Evolutionary conservation across 2,329 filamentous ascomycete genomes (phyloP), one percentile per base, ranked within the genome.

Genomic region (Tolypocladium amazonense): DNA sequence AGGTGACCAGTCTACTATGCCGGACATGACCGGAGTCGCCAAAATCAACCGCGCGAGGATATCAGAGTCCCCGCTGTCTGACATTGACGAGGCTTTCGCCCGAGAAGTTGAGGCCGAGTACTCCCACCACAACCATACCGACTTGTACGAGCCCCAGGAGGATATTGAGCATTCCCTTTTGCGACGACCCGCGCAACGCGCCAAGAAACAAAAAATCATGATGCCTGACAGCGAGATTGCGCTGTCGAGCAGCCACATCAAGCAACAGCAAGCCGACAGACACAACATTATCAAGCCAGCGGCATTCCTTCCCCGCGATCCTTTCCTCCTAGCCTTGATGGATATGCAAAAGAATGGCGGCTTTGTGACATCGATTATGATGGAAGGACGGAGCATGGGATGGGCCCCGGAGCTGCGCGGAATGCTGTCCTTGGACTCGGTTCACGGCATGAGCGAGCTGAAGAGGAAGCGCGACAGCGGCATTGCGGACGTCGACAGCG

Each of bases 391-490:
- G 63, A 87, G 87, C 66, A 82, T 84, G 65, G 85, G 84, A 50
- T 97, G 92, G 92, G 93, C 93, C 4, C 93, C 93, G 0, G 94
- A 99, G 75, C 81, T 99, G 25, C 88, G 90, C 62, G 91, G 89
- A n/a, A 85, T 99, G 67, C 79, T 97, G n/a, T 96, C 92, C 1
- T 79, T 97, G 50, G 90, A 95, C 64, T 82, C 90, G 18, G 82
- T 96, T 20, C 87, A 87, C 62, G 86, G 86, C 60, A 82, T 87
- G 50, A 88, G 86, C 60, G 91, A 96, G 62, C 81, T 93, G 59
- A 99, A 97, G 82, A 85, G 94, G 61, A 99, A 99, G 81, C 87
- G 94, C 35, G 92, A 96, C 69, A 92, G 88, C 67, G 92, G 89
- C 30, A 85, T 94, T 64, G 89, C 88, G 53, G 91, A 93, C 68